A percentile compares a stretch with the other conserved stretches of the same genome.
Evolutionary conservation across 331 rosid species (phyloP).

Genomic region (Dryas integrifolia): DNA sequence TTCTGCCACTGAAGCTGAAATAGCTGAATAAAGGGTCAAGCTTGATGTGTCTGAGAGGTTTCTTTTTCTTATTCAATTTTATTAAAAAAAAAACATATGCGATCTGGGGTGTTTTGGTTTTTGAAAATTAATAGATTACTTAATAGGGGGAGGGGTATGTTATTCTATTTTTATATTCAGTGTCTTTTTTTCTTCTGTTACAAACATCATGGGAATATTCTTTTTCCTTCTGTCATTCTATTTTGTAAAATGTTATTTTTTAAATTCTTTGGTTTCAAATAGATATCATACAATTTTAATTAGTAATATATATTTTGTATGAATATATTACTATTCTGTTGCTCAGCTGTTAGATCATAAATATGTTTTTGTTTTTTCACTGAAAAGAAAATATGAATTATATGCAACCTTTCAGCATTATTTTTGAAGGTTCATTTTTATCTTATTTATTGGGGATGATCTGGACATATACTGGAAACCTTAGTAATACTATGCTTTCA

Average conservation of each 20-base stretch:
- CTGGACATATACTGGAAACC: not conserved
- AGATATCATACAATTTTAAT: not conserved
- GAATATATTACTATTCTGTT: not conserved
- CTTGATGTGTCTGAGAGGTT: not conserved
- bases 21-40: not conserved
- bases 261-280: not conserved
- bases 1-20: not conserved
- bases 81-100: not conserved
- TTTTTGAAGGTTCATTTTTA: no score
- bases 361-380: not conserved
- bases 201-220: not conserved
- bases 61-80: not conserved
- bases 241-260: no score
- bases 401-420: not conserved
- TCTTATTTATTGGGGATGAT: no score
- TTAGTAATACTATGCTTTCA: conserved; percentile 5
- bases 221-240: not conserved
- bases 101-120: not conserved
- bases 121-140: not conserved
- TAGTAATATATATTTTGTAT: not conserved
- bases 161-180: not conserved
- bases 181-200: not conserved
- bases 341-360: not conserved
- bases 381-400: not conserved
- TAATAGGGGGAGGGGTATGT: not conserved